Evolutionary conservation across 331 rosid genomes (phyloP).

Genomic region (Quercus tomentella): DNA sequence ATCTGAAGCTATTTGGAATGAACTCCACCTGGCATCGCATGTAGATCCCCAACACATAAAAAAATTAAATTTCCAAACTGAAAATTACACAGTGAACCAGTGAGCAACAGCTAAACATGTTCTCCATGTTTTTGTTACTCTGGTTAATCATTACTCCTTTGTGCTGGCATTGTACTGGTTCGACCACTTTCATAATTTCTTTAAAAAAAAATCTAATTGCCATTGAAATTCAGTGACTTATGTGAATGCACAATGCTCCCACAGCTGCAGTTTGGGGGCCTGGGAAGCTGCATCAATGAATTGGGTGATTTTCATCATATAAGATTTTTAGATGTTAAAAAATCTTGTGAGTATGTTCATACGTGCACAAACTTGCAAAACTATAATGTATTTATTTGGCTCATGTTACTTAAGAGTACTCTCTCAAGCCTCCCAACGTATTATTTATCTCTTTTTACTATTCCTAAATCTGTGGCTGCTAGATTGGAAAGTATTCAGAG

Average conservation of each 20-base stretch:
- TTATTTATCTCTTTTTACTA: too few species aligned
- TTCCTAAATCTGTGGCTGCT: too few species aligned
- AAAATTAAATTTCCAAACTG: not conserved
- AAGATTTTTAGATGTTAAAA: not conserved
- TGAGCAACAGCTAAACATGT: not conserved
- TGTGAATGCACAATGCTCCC: not conserved
- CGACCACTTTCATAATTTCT: not conserved
- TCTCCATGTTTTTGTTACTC: not conserved
- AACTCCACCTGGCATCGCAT: not conserved
- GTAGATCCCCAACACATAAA: not conserved
- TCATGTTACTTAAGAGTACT: too few species aligned
- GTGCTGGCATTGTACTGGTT: too few species aligned
- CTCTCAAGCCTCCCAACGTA: too few species aligned
- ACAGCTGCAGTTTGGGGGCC: not conserved
- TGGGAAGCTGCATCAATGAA: not conserved
- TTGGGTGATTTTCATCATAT: not conserved
- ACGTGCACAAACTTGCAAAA: too few species aligned
- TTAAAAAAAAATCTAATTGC: not conserved
- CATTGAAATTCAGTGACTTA: not conserved
- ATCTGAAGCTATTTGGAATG: not conserved
- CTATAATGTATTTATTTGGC: too few species aligned
- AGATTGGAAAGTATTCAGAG: too few species aligned
- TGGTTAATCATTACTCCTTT: too few species aligned
- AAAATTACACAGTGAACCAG: too few species aligned
- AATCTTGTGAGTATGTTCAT: not conserved